Conservation (phyloP, 1,284 basidiomycete genomes). For the Ustilago trichophora region DNA sequence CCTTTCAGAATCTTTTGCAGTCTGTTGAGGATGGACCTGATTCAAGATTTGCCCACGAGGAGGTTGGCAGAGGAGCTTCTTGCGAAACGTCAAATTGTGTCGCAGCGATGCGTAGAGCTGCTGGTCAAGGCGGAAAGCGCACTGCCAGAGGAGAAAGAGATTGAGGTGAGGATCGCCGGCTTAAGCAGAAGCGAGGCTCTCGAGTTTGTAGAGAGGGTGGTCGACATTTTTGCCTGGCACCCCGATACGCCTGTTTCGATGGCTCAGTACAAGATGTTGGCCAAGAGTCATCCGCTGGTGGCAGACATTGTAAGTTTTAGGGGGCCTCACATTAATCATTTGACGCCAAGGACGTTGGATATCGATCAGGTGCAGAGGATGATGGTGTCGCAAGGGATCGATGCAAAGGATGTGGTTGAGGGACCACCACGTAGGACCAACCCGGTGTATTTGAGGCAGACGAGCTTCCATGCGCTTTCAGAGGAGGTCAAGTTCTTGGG, state of each 20-base stretch:
- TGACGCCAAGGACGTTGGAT: conserved; percentile 68
- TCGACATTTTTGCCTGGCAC: conserved; percentile 69
- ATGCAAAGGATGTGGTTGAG: conserved; percentile 68
- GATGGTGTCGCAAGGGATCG: conserved; percentile 67
- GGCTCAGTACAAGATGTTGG: conserved; percentile 64
- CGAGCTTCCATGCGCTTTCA: conserved; percentile 68
- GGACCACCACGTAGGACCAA: conserved; percentile 66
- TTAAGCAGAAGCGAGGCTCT: conserved; percentile 10
- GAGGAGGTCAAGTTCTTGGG: conserved; percentile 66
- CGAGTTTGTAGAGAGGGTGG: conserved; percentile 64
- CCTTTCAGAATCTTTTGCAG: conserved; percentile 69
- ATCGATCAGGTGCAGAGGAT: conserved; percentile 68
- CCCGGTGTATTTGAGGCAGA: conserved; percentile 68
- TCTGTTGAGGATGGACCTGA: conserved; percentile 66
- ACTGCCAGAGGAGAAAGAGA: conserved; percentile 58
- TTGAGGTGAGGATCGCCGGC: conserved; percentile 2
- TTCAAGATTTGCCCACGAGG: conserved; percentile 57
- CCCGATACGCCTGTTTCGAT: conserved; percentile 63
- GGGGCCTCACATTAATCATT: conserved; percentile 69
- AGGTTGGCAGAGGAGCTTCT: conserved; percentile 60
- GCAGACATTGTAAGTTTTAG: conserved; percentile 68
- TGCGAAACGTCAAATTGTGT: conserved; percentile 66
- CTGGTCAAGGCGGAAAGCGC: conserved; percentile 61
- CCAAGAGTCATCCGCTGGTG: conserved; percentile 65
- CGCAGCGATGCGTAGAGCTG: conserved; percentile 58